Percentiles rank a stretch among this genome's conserved stretches.
These are phyloP conservation scores for Solanum paucissectum DNA, from an alignment of 257 asterid species.

Conservation along the genomic window DNA sequence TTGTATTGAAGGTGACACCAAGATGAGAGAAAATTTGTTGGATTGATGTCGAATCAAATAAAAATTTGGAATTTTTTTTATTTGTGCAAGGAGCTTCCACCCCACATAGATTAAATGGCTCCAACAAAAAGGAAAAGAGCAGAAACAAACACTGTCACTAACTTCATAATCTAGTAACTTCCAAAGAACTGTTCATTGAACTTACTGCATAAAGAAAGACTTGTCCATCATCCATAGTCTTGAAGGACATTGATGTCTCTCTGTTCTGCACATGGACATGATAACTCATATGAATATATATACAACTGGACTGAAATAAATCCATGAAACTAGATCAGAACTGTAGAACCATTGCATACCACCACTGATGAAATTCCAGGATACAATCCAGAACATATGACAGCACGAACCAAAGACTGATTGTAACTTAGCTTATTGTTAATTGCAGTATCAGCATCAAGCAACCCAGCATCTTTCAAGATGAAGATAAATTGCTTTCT, in stretches of 20 bases:
- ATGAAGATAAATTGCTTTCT: constrained; percentile 87
- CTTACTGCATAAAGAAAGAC: constrained; percentile 93
- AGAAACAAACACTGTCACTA: not conserved
- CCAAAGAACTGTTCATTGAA: not conserved
- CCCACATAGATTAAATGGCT: not conserved
- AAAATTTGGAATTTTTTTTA: not conserved
- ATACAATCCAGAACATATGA: constrained; percentile 92
- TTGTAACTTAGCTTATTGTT: constrained; percentile 80
- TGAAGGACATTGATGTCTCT: constrained; percentile 95
- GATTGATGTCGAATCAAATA: not conserved
- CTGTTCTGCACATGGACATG: constrained; percentile 56
- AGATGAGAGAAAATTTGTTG: not conserved
- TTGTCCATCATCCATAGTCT: constrained; percentile 97
- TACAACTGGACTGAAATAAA: not conserved
- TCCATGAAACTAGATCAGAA: not conserved
- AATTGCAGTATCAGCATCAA: constrained; percentile 47
- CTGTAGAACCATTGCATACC: constrained; percentile 32
- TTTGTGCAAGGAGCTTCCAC: not conserved
- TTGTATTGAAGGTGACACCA: not conserved
- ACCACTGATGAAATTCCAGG: constrained; percentile 95
- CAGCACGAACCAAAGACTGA: constrained; percentile 93
- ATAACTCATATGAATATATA: not conserved
- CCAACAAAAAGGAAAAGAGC: not conserved
- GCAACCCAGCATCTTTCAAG: constrained; percentile 76
- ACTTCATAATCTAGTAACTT: not conserved